Evolutionary conservation across 495 filamentous ascomycete genomes (phyloP), one percentile per base, ranked within the genome.

Genomic region (Penicillium flavigenum): DNA sequence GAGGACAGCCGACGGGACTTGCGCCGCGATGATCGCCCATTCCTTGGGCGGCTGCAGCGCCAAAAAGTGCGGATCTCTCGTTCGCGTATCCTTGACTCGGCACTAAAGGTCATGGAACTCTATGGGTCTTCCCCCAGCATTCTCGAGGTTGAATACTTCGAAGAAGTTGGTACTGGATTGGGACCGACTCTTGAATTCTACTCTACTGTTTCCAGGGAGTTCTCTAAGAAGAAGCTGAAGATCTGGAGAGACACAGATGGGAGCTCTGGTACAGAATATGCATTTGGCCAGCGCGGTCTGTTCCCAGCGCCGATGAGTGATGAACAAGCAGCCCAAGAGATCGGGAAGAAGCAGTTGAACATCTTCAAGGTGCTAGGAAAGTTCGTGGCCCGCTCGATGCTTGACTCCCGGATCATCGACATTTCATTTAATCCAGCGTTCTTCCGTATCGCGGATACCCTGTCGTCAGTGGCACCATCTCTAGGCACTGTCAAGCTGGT

Each of bases 61-160:
- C 95, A 99, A 64, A 99, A 99, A 71, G 94, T 99, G 20, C 88
- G 95, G 26, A 98, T 99, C 55, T 95, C 92, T 7, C 83, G 95
- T 36, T 83, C 85, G 6, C 90, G 93, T 54, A 96, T 99, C 49
- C 79, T 99, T 3, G 95, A 99, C 64, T 97, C 95, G 24, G 95
- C 95, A 0, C 80, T 96, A 65, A 99, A 98, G 69, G 95, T 99
- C n/a, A 97, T 99, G 95, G 94, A 99, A 60, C 85, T 98, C 6
- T 99, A 99, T 68, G 95, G 95, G 2, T 89, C 90, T 3, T 97
- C 92, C 5, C 88, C 94, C 36, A 98, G 95, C 70, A 87, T 96
- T 46, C 78, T 99, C 2, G 95, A 99, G 65, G 92, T 99, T 19
- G 95, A 99, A 66, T 99, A 99, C 64, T 99, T 98, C 64, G 94